A percentile compares a stretch with the other conserved stretches of the same genome.
phyloP scores from a whole-genome alignment of 805 yeast species.

The Starmerella stigmatis region DNA sequence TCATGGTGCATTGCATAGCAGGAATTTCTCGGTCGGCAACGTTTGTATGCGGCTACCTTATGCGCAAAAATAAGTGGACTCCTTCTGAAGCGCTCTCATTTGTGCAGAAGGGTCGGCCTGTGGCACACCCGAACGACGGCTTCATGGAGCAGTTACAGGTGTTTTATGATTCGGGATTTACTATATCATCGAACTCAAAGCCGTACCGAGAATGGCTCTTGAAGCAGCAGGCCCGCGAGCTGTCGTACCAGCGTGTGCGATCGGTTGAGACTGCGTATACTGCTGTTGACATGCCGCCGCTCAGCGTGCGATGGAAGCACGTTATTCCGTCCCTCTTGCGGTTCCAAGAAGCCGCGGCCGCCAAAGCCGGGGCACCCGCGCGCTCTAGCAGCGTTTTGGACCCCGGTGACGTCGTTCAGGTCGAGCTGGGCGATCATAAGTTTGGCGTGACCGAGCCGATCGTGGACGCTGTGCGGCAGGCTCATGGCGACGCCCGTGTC shows the following conservation, averaged over 20 bases:
- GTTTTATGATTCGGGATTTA: conserved; percentile 40
- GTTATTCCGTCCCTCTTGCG: conserved; percentile 14
- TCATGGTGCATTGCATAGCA: conserved; percentile 53
- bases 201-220: conserved; percentile 36
- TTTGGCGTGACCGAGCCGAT: conserved; percentile 15
- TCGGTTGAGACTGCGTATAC: conserved; percentile 31
- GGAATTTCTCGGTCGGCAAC: conserved; percentile 89
- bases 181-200: conserved; percentile 26
- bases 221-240: conserved; percentile 25
- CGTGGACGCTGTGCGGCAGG: conserved; percentile 6
- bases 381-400: background rate
- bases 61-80: conserved; percentile 55
- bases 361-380: background rate
- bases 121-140: conserved; percentile 60
- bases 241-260: background rate
- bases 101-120: conserved; percentile 51
- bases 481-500: background rate
- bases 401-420: conserved; percentile 1
- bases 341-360: background rate
- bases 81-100: conserved; percentile 61
- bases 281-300: conserved; percentile 25
- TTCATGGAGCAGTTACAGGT: conserved; percentile 63
- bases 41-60: conserved; percentile 74
- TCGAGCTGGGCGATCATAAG: conserved; percentile 11
- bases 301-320: conserved; percentile 22